These are phyloP conservation scores for Haberlea rhodopensis DNA, from an alignment of 257 asterid species.

Conservation along the genomic window DNA sequence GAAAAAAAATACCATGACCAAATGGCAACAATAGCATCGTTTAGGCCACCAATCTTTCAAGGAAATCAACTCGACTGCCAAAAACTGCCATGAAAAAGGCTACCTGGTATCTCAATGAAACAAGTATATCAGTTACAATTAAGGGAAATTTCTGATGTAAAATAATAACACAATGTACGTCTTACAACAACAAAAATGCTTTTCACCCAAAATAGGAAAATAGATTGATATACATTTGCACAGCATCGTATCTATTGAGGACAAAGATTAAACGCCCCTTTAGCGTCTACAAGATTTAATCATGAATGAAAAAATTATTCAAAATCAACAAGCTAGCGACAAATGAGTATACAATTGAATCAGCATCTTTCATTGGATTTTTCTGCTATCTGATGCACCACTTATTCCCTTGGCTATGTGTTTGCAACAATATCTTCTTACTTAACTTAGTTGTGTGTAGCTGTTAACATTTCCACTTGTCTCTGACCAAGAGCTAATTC, in stretches of 20 bases:
- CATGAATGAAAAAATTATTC: slow-evolving; percentile 11
- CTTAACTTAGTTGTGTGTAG: background rate
- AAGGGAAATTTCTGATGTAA: background rate
- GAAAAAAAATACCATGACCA: background rate
- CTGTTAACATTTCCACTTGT: background rate
- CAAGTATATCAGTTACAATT: slow-evolving; percentile 8
- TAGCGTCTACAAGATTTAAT: slow-evolving; percentile 17
- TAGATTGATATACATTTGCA: slow-evolving; percentile 16
- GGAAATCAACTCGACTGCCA: background rate
- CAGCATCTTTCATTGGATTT: slow-evolving; percentile 7
- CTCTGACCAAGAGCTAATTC: slow-evolving; percentile 12
- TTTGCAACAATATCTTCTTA: background rate
- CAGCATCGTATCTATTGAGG: slow-evolving; percentile 18
- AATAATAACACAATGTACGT: background rate
- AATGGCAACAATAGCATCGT: too few relatives aligned
- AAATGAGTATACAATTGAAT: slow-evolving; percentile 17
- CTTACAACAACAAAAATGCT: background rate
- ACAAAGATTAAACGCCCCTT: slow-evolving; percentile 13
- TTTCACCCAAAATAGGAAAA: background rate
- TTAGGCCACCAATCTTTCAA: background rate
- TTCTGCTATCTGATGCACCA: slow-evolving; percentile 1
- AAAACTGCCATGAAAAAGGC: slow-evolving; percentile 1
- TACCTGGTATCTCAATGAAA: background rate
- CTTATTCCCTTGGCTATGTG: background rate
- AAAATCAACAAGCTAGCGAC: slow-evolving; percentile 10